phyloP scores from a whole-genome alignment of 108 stramenopile species.

The Cylindrotheca closterium region DNA sequence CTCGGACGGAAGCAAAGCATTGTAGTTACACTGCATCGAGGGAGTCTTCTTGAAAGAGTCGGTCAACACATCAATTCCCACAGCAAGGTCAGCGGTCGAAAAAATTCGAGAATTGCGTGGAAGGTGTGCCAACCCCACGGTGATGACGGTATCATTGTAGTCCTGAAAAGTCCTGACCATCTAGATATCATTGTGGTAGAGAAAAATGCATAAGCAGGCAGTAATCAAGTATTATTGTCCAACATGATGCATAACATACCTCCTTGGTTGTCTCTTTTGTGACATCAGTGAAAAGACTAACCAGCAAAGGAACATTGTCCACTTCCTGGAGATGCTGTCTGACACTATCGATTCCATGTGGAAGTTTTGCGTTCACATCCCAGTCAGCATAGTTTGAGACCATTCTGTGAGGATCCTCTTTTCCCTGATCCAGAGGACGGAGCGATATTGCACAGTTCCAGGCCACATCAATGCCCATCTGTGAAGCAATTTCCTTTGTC shows the following conservation, averaged over 20 bases:
- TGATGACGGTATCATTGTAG: constrained; percentile 80
- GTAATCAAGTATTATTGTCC: not conserved
- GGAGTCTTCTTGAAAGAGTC: constrained; percentile 31
- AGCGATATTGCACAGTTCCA: constrained; percentile 97
- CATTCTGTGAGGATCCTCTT: constrained; percentile 89
- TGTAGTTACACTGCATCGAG: constrained; percentile 12
- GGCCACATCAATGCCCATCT: constrained; percentile 95
- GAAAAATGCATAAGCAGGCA: not conserved
- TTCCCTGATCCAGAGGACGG: constrained; percentile 68
- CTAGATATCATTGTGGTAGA: no score
- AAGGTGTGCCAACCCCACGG: constrained; percentile 74
- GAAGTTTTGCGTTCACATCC: constrained; percentile 95
- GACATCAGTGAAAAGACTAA: constrained; percentile 94
- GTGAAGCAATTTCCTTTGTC: constrained; percentile 84
- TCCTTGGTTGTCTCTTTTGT: constrained; percentile 86
- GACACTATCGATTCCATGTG: constrained; percentile 92
- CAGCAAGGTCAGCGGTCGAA: constrained; percentile 70
- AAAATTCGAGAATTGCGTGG: constrained; percentile 76
- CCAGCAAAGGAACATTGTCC: constrained; percentile 96
- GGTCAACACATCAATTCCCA: constrained; percentile 72
- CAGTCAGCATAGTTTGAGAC: constrained; percentile 93
- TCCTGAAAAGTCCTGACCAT: constrained; percentile 61
- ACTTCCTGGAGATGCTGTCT: constrained; percentile 82
- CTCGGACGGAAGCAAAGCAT: constrained; percentile 54
- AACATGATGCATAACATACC: not conserved